These are phyloP conservation scores for Solanum medicagineum DNA, from an alignment of 257 asterid genomes.

Conservation along the genomic window DNA sequence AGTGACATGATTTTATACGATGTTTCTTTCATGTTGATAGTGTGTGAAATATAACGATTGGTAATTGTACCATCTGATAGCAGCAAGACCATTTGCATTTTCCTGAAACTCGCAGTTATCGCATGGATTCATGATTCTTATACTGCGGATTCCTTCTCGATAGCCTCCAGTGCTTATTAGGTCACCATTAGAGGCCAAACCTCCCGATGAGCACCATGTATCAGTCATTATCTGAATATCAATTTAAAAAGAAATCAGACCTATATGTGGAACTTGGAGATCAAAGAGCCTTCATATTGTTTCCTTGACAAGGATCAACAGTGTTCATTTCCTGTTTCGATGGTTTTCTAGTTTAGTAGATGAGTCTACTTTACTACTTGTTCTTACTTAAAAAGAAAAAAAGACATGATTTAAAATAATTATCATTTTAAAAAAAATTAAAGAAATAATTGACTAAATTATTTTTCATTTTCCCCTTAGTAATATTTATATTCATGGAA, in stretches of 20 bases:
- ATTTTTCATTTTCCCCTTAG: too few relatives aligned
- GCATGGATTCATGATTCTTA: slow-evolving; percentile 34
- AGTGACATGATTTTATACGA: background rate
- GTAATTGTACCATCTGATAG: slow-evolving; percentile 38
- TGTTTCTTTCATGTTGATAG: background rate
- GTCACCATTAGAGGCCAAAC: slow-evolving; percentile 39
- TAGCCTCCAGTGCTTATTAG: slow-evolving; percentile 70
- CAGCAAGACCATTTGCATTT: slow-evolving; percentile 24
- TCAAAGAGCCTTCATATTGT: background rate
- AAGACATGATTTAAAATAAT: too few relatives aligned
- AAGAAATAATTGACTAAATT: too few relatives aligned
- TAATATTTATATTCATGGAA: too few relatives aligned
- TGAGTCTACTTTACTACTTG: too few relatives aligned
- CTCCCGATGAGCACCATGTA: slow-evolving; percentile 98
- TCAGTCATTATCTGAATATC: slow-evolving; percentile 32
- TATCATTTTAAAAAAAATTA: too few relatives aligned
- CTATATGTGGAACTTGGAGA: background rate
- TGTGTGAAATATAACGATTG: background rate
- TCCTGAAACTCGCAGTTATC: slow-evolving; percentile 33
- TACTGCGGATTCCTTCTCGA: slow-evolving; percentile 33
- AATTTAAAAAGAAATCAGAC: background rate
- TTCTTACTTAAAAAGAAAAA: too few relatives aligned
- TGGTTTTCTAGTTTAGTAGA: background rate
- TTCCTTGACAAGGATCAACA: background rate
- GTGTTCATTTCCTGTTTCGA: background rate